Base-by-base conservation (phyloP, 192 early-diverging fungal species). In the Haplosporangium gracile region DNA sequence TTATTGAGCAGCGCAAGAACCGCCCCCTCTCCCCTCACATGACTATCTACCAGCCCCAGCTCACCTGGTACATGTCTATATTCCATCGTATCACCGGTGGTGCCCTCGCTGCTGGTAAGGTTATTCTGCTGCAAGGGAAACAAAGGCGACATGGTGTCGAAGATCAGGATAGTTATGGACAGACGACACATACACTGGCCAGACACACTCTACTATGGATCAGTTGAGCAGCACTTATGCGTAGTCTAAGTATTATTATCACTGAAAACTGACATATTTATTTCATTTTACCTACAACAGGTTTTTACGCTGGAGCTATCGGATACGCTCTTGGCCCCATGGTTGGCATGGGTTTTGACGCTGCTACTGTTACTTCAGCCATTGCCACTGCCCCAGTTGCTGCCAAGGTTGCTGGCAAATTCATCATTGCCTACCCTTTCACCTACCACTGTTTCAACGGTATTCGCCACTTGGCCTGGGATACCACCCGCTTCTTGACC, bases 391-490 rank as follows among this genome's bases (percentile, higher is more conserved):
- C 93, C 65, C 97, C 98, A 6, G 83, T 90, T 36, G 90, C 92
- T 16, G 88, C 93, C 47, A 89, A 96, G 82, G 75, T 97, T n/a
- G 87, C 90, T 6, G 92, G 85, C 65, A 99, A 99, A 92, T 82
- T 91, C 47, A 80, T 93, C 49, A 40, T 98, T 75, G 93, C 95
- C 51, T 75, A 89, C 68, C 94, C 96, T 26, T 91, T 96, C 80
- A 92, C 93, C 73, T 99, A 91, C 93, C 97, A 99, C 89, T 88
- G 91, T 40, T 92, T 96, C 82, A 97, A 95, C 89, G 97, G 97
- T 68, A 76, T 97, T 60, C 92, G 98, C 76, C 98, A 99, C 90
- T 92, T 98, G 95, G 90, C 92, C 70, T 99, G 98, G 98, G 98
- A 99, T 85, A 93, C 93, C 76, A 92, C 92, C 22, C 86, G 84